Evolutionary conservation across 768 basidiomycete genomes (phyloP).

Genomic region (Rhodotorula kratochvilovae): DNA sequence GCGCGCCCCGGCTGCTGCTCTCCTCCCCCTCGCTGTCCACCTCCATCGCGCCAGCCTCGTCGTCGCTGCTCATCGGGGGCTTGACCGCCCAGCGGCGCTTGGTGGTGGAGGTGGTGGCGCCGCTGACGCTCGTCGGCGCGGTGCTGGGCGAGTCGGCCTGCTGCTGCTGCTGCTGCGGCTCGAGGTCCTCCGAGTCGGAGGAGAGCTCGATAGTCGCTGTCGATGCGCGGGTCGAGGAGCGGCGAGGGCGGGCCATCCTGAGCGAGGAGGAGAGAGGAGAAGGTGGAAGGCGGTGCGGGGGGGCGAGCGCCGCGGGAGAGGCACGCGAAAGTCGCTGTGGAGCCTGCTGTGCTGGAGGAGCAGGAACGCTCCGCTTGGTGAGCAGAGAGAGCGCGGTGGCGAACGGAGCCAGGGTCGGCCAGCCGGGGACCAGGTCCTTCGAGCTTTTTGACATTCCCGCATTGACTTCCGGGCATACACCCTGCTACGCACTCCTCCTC

Average conservation of each 20-base stretch:
- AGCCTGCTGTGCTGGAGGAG: neutral
- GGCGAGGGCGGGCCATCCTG: neutral
- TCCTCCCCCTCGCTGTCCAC: neutral
- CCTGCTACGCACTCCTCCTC: neutral
- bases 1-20: neutral
- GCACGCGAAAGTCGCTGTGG: neutral
- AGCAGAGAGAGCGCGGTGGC: no score
- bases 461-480: no score
- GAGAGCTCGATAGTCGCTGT: neutral
- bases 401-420: no score
- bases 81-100: neutral
- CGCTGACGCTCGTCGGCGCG: constrained; percentile 13
- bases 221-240: neutral
- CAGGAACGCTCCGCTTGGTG: neutral
- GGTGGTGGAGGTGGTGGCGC: neutral
- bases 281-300: neutral
- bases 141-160: neutral
- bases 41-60: neutral
- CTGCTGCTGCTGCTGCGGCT: no score
- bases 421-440: no score
- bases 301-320: neutral
- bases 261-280: no score
- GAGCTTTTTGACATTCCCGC: no score
- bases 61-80: neutral
- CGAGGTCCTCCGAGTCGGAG: neutral